phyloP scores from a whole-genome alignment of 2,329 filamentous ascomycete genomes.

The Hawksworthiomyces lignivorus region DNA sequence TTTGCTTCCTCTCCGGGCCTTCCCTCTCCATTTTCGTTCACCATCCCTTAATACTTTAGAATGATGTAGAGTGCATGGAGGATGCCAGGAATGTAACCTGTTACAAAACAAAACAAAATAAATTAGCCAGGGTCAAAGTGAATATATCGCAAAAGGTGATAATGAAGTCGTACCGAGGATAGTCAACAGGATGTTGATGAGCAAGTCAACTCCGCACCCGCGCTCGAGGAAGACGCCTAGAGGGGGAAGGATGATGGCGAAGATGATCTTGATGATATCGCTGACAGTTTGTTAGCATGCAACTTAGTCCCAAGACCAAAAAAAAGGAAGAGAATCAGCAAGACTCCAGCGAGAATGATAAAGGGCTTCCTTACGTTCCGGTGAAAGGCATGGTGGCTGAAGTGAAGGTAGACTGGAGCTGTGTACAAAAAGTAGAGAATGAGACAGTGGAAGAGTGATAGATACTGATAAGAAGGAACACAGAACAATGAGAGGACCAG shows the following conservation, averaged over 20 bases:
- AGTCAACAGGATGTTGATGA: constrained; percentile 90
- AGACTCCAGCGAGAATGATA: not conserved
- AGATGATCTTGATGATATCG: constrained; percentile 63
- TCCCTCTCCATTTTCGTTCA: not conserved
- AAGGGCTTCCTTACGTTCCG: constrained; percentile 42
- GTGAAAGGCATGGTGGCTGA: constrained; percentile 50
- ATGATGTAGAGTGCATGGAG: constrained; percentile 94
- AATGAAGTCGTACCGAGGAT: constrained; percentile 53
- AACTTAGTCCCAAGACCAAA: no score
- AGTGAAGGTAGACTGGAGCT: no score
- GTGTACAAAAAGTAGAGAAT: no score
- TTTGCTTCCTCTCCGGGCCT: not conserved
- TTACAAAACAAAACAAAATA: not conserved
- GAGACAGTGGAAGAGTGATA: no score
- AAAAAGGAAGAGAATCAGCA: not conserved
- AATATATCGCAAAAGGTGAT: no score
- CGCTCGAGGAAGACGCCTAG: constrained; percentile 92
- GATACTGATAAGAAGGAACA: no score
- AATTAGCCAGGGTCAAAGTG: no score
- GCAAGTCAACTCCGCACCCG: constrained; percentile 76
- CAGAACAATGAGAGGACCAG: no score
- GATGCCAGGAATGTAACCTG: constrained; percentile 66
- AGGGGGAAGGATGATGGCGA: constrained; percentile 84
- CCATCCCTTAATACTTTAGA: constrained; percentile 63
- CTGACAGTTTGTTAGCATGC: constrained; percentile 16